These are phyloP conservation scores for Wickerhamomyces chambardii DNA, from an alignment of 805 yeast species.

Conservation along the genomic window DNA sequence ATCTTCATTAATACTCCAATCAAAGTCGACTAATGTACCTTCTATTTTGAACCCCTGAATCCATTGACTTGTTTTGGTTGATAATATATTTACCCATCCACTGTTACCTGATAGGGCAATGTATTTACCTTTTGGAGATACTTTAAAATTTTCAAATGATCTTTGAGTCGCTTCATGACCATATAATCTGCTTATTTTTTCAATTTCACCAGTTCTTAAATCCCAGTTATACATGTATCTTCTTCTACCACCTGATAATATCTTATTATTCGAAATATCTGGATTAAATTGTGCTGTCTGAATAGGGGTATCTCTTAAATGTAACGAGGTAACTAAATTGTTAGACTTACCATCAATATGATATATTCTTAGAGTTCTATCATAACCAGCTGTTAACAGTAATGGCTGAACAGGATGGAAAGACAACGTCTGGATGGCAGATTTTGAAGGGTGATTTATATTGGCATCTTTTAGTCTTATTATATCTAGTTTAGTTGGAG, in stretches of 20 bases:
- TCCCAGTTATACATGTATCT: constrained; percentile 92
- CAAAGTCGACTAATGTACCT: constrained; percentile 79
- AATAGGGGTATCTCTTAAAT: constrained; percentile 71
- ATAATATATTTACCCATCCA: constrained; percentile 86
- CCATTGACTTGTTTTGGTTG: constrained; percentile 80
- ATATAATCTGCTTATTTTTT: constrained; percentile 80
- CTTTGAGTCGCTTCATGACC: constrained; percentile 85
- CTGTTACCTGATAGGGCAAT: constrained; percentile 74
- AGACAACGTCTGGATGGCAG: constrained; percentile 78
- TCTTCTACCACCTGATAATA: constrained; percentile 88
- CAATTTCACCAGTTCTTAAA: constrained; percentile 61
- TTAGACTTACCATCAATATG: constrained; percentile 87
- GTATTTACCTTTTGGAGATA: constrained; percentile 64
- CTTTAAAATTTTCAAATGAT: constrained; percentile 78
- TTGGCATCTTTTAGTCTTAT: constrained; percentile 86
- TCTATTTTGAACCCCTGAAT: constrained; percentile 81
- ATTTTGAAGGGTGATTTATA: constrained; percentile 50
- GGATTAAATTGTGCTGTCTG: constrained; percentile 63
- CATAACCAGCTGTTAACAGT: constrained; percentile 87
- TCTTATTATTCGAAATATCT: constrained; percentile 35
- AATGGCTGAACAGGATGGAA: constrained; percentile 86
- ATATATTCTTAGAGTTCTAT: constrained; percentile 75
- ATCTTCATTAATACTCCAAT: constrained; percentile 41
- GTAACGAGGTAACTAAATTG: constrained; percentile 73
- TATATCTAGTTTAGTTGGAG: constrained; percentile 65